Evolutionary conservation across 1,284 basidiomycete species (phyloP), one percentile per base, ranked within the genome.

Genomic region (Tranzscheliella williamsii): DNA sequence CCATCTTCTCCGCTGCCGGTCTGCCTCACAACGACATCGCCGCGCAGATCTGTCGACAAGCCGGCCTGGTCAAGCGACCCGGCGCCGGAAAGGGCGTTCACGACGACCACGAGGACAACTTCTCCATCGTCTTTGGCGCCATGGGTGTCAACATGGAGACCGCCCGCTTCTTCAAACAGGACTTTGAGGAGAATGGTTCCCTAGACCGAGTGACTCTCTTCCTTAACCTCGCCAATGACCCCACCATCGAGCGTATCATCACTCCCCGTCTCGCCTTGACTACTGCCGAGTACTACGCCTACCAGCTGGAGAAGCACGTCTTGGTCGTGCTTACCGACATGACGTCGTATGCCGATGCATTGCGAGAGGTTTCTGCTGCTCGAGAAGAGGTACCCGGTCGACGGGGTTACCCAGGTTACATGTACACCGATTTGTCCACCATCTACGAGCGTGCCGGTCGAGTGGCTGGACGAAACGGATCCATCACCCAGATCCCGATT

Each of bases 141-240:
- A 98, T 99, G 95, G 95, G 95, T 86, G 95, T 95, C 73, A 99
- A 99, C 83, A 95, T 97, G 92, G 95, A 98, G 81, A 98, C 95
- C 7, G 95, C 95, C 24, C 87, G 95, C 44, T 99, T 97, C 85
- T 99, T 99, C 88, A 94, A 95, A 81, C 91, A 96, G 79, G 95
- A 98, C 82, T 98, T 98, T 79, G 93, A 98, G 80, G 94, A 96
- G 79, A 97, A 96, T 78, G 95, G 95, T 40, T 90, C 89, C 83
- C 85, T 98, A 66, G 93, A 97, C 81, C 89, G 95, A 75, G 92
- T 96, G 44, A 98, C 95, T 6, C 84, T 99, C 57, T 99, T 98
- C 87, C 84, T 99, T 79, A 99, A 99, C 82, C 82, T 98, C 76
- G 95, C 95, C 39, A 98, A 97, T 78, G 95, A 99, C 80, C 95